Evolutionary conservation across 371 early-diverging fungal genomes (phyloP).

Genomic region (Apophysomyces sp.): DNA sequence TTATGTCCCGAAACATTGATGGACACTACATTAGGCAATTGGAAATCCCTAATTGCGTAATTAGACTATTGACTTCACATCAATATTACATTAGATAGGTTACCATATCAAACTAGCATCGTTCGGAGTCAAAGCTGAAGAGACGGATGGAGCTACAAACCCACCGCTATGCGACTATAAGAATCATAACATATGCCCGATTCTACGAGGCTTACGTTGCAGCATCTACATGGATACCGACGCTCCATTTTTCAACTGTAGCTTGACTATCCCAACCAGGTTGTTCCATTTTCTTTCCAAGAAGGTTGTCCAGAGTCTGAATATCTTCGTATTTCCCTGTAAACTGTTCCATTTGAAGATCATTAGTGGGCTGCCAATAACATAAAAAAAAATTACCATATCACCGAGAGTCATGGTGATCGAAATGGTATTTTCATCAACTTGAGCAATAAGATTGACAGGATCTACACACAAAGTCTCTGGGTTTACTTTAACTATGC

Average conservation of each 20-base stretch:
- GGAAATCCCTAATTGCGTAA: slow-evolving; percentile 47
- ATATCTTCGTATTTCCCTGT: slow-evolving; percentile 84
- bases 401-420: slow-evolving; percentile 69
- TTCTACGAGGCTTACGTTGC: slow-evolving; percentile 43
- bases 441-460: slow-evolving; percentile 52
- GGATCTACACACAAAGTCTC: slow-evolving; percentile 58
- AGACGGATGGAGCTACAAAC: slow-evolving; percentile 74
- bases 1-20: slow-evolving; percentile 80
- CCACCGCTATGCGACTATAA: slow-evolving; percentile 51
- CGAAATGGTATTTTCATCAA: slow-evolving; percentile 82
- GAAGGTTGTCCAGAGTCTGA: slow-evolving; percentile 52
- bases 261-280: too few species aligned
- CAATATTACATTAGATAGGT: too few species aligned
- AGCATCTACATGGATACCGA: slow-evolving; percentile 79
- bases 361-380: too few species aligned
- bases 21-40: slow-evolving; percentile 60
- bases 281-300: too few species aligned
- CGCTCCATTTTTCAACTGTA: slow-evolving; percentile 56
- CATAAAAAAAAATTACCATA: slow-evolving; percentile 64
- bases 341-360: too few species aligned
- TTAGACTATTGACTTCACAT: too few species aligned
- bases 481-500: slow-evolving; percentile 52
- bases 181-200: not conserved
- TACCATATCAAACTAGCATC: slow-evolving; percentile 75
- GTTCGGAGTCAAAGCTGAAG: slow-evolving; percentile 45